Evolutionary conservation across 2,329 filamentous ascomycete genomes (phyloP), one percentile per base, ranked within the genome.

Genomic region (Fusarium sp.): DNA sequence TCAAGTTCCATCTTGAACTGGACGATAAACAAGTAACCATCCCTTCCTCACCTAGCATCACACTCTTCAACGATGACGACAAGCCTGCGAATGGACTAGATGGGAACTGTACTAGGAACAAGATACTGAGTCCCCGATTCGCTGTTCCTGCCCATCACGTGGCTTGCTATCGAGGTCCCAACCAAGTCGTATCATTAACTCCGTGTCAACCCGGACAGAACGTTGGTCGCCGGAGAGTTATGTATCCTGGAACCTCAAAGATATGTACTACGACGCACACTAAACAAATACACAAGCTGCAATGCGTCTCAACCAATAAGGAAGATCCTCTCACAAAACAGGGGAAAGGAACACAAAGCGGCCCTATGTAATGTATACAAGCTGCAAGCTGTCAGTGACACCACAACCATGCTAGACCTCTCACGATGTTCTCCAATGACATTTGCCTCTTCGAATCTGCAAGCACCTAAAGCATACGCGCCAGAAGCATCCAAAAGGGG

Each of bases 401-500:
- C 32, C 39, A 30, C 22, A 45, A 18, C 32, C 64, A n/a, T 26
- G 34, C 22, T 22, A 20, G 17, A 42, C 14, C 24, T 39, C 32
- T 6, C 34, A 41, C 32, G 12, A 36, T 18, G 32, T n/a, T 38
- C 39, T 24, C 44, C 41, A 70, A 52, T 42, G 34, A 38, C 18
- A 42, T 14, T 28, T 20, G 22, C 26, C 39, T 15, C n/a, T 26
- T 41, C 20, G 24, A 45, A 47, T 63, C 41, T 65, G 51, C 51
- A 52, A 17, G 32, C 36, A 44, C 18, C 24, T 17, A 36, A 41
- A 39, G 18, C 36, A 24, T 28, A 26, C 30, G 41, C 38, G 26
- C 28, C 45, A 57, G 41, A 65, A 66, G 52, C 17, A 54, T 70
- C 59, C 60, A 39, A 66, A 66, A 70, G 52, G 38, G 59, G 67